Percentiles rank a stretch among this genome's conserved stretches.
Evolutionary conservation across 805 yeast species (phyloP).

Genomic region (Grigorovia humatica): DNA sequence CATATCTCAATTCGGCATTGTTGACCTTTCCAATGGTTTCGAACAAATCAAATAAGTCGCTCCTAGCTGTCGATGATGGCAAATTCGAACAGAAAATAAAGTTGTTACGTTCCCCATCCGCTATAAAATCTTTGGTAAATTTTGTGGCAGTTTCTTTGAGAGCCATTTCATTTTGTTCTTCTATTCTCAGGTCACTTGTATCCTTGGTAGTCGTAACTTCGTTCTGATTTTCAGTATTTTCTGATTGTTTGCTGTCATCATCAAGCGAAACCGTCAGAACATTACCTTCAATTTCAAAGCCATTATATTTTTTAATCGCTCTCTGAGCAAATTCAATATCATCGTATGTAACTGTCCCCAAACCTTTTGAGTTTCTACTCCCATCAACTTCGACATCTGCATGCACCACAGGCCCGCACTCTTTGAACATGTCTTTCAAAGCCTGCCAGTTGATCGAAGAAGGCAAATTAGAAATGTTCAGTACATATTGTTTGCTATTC

Average conservation of each 20-base stretch:
- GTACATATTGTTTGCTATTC: slow-evolving; percentile 32
- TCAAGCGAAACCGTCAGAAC: slow-evolving; percentile 4
- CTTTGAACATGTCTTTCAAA: slow-evolving; percentile 72
- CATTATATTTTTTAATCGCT: slow-evolving; percentile 63
- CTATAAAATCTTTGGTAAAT: slow-evolving; percentile 58
- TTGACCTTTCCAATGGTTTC: slow-evolving; percentile 71
- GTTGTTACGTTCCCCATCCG: slow-evolving; percentile 49
- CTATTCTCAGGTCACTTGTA: background rate
- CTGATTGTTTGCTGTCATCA: background rate
- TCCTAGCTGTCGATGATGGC: slow-evolving; percentile 82
- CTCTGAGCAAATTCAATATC: slow-evolving; percentile 53
- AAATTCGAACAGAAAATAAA: slow-evolving; percentile 64
- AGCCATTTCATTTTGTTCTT: background rate
- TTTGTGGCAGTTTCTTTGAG: slow-evolving; percentile 23
- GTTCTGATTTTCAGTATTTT: background rate
- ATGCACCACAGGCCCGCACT: slow-evolving; percentile 65
- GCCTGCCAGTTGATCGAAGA: slow-evolving; percentile 76
- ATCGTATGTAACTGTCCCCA: slow-evolving; percentile 71
- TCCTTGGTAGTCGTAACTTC: background rate
- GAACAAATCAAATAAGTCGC: slow-evolving; percentile 76
- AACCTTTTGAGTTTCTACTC: slow-evolving; percentile 64
- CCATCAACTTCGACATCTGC: slow-evolving; percentile 66
- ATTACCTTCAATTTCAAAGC: slow-evolving; percentile 37
- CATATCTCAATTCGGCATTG: slow-evolving; percentile 65
- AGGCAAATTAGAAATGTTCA: slow-evolving; percentile 77